Percentiles rank a stretch among this genome's conserved stretches.
Evolutionary conservation across 2,329 filamentous ascomycete species (phyloP).

Genomic region (Davidsoniella neocaledoniae): DNA sequence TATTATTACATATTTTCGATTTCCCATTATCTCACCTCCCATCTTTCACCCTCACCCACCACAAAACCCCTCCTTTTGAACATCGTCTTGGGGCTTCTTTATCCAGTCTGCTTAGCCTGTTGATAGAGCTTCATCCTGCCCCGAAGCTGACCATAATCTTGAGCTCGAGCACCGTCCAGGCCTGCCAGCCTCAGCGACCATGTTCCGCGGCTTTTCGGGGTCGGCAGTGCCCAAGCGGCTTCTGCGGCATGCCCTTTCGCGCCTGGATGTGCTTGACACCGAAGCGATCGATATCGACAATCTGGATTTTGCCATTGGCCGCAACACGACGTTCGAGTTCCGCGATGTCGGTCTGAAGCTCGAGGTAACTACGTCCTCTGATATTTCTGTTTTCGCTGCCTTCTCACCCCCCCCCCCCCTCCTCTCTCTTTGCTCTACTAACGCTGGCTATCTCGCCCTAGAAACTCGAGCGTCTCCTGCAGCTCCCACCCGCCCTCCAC

Average conservation of each 20-base stretch:
- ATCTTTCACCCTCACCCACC: too few relatives aligned
- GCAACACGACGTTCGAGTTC: slow-evolving; percentile 69
- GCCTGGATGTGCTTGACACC: slow-evolving; percentile 73
- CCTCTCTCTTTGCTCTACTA: slow-evolving; percentile 1
- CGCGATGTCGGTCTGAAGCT: slow-evolving; percentile 70
- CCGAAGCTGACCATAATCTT: too few relatives aligned
- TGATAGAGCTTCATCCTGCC: too few relatives aligned
- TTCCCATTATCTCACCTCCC: too few relatives aligned
- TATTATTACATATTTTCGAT: too few relatives aligned
- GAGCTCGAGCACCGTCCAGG: too few relatives aligned
- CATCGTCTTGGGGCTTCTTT: too few relatives aligned
- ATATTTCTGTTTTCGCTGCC: too few relatives aligned
- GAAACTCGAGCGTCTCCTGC: slow-evolving; percentile 63
- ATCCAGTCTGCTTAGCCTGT: too few relatives aligned
- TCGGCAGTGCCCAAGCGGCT: slow-evolving; percentile 78
- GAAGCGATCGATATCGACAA: slow-evolving; percentile 75
- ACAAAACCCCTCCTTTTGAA: too few relatives aligned
- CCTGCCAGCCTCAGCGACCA: slow-evolving; percentile 16
- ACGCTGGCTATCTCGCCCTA: slow-evolving; percentile 22
- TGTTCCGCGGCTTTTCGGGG: slow-evolving; percentile 46
- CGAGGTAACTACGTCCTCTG: slow-evolving; percentile 36
- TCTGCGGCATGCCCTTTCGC: slow-evolving; percentile 68
- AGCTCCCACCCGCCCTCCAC: slow-evolving; percentile 55
- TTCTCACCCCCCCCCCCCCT: neutral
- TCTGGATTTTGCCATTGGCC: slow-evolving; percentile 67